Evolutionary conservation across 139 green algal genomes (phyloP).

Genomic region (Diplosphaera chodatii): DNA sequence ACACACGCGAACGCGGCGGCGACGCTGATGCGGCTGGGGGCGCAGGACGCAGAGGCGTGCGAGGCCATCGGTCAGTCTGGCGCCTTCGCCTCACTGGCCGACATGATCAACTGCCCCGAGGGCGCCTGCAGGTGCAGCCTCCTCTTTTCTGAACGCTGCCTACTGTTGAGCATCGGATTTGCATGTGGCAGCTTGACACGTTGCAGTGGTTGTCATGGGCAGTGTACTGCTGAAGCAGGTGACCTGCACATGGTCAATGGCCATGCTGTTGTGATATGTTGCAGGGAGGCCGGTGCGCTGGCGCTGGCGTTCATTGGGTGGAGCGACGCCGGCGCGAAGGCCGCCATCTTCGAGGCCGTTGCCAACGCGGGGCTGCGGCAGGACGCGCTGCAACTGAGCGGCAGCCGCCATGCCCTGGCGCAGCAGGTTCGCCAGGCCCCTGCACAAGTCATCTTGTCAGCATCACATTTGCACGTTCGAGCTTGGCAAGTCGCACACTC

Average conservation of each 20-base stretch:
- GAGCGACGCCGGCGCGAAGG: neutral
- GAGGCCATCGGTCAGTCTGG: neutral
- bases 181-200: too few species aligned
- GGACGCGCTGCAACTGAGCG: neutral
- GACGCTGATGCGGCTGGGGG: neutral
- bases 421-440: too few species aligned
- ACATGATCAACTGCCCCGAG: neutral
- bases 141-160: too few species aligned
- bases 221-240: too few species aligned
- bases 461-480: too few species aligned
- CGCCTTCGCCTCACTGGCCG: neutral
- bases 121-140: neutral
- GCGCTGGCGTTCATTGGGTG: neutral
- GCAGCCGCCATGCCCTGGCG: too few species aligned
- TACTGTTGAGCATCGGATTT: too few species aligned
- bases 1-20: neutral
- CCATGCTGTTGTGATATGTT: neutral
- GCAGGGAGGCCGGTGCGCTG: neutral
- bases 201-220: too few species aligned
- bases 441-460: too few species aligned
- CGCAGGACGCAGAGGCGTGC: neutral
- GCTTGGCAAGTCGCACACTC: too few species aligned
- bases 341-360: neutral
- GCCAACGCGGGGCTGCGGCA: neutral
- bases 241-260: too few species aligned